Conservation (phyloP, 2,329 filamentous ascomycete species). For the Xylariomycetidae sp. region DNA sequence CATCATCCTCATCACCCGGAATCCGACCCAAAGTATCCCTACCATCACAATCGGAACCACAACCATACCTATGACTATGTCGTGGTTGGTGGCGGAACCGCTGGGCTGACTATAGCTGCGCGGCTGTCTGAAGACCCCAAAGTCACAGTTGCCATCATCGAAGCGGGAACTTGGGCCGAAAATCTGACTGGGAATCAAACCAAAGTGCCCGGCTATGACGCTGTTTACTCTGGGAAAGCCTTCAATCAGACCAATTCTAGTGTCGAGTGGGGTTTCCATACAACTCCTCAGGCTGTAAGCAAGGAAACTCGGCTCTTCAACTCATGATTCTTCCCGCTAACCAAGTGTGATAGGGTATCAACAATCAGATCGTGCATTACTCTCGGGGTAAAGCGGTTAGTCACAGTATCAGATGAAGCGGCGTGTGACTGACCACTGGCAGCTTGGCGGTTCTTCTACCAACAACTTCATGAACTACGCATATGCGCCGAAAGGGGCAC, state of each 20-base stretch:
- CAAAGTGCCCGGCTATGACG: constrained; percentile 2
- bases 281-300: constrained; percentile 4
- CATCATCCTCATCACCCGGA: too few relatives aligned
- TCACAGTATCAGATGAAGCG: neutral
- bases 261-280: constrained; percentile 3
- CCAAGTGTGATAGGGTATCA: constrained; percentile 1
- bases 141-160: constrained; percentile 4
- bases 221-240: constrained; percentile 1
- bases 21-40: too few relatives aligned
- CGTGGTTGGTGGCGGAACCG: constrained; percentile 2
- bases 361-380: constrained; percentile 1
- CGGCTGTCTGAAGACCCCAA: constrained; percentile 1
- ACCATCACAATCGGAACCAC: too few relatives aligned
- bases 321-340: neutral
- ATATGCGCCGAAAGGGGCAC: too few relatives aligned
- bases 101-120: neutral
- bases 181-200: constrained; percentile 2
- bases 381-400: constrained; percentile 4
- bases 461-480: constrained; percentile 1
- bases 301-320: too few relatives aligned
- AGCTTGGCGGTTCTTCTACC: constrained; percentile 4
- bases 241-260: constrained; percentile 2
- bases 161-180: constrained; percentile 4
- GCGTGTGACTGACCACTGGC: neutral
- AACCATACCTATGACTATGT: too few relatives aligned